Base-by-base conservation (phyloP, 2,329 filamentous ascomycete genomes). In the Neofusicoccum laricinum region DNA sequence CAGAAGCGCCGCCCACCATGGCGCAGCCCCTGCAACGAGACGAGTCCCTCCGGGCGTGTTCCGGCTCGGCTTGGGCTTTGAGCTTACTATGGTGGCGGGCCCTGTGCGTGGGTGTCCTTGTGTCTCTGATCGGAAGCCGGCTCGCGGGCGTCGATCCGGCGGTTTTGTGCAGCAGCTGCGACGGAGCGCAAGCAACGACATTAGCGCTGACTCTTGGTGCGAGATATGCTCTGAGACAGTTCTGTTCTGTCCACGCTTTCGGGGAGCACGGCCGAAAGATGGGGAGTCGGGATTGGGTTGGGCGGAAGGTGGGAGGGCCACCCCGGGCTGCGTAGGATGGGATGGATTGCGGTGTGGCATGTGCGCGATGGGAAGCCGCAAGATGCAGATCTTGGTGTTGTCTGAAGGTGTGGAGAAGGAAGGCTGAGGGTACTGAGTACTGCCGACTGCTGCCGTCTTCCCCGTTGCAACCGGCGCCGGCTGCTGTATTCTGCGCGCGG, bases 101-200 rank as follows among this genome's bases (percentile, higher is more conserved):
- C 25, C 25, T 43, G 21, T 19, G 15, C 38, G n/a, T n/a, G n/a
- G n/a, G n/a, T n/a, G n/a, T n/a, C n/a, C n/a, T n/a, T n/a, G n/a
- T n/a, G n/a, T n/a, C n/a, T n/a, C 40, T 45, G 21, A 43, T 58
- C 53, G 53, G 53, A 43, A 58, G 38, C n/a, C 53, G 53, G 53
- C 40, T 58, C 25, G 53, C 53, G 40, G 53, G 14, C 36, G 40
- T 58, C 40, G 38, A 58, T 58, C 53, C 21, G 21, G 53, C 53
- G 10, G 19, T 21, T 41, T 21, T n/a, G 34, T 53, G 53, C 40
- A 50, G 46, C 25, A 11, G 25, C 14, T 3, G 7, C 21, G 32
- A n/a, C 46, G 46, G 19, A 50, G 11, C 46, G 46, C 25, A 50
- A 50, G 46, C 45, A 48, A 48, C 36, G 14, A 6, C 10, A 19